These are phyloP conservation scores for Flammula alnicola DNA, from an alignment of 1,284 basidiomycete species.

Conservation along the genomic window DNA sequence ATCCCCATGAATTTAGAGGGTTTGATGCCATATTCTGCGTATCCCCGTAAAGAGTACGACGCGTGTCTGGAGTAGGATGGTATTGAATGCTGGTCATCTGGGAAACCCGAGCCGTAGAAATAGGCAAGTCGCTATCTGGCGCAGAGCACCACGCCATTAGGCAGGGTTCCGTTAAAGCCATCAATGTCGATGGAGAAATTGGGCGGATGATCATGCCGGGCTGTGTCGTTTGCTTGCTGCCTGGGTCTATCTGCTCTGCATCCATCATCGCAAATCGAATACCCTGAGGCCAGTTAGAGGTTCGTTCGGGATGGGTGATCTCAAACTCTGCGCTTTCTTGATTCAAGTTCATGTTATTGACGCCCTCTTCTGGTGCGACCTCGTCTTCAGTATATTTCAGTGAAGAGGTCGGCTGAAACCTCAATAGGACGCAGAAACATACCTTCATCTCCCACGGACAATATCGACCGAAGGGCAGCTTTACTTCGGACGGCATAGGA, in stretches of 20 bases:
- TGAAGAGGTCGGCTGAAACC: too few relatives aligned
- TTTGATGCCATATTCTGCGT: too few relatives aligned
- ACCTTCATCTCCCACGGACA: slow-evolving; percentile 20
- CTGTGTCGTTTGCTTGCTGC: not conserved
- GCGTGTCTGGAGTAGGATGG: not conserved
- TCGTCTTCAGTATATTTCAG: not conserved
- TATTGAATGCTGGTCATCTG: too few relatives aligned
- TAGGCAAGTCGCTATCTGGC: not conserved
- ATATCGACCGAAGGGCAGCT: slow-evolving; percentile 31
- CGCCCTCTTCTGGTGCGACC: not conserved
- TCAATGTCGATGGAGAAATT: slow-evolving; percentile 41
- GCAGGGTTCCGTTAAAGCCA: slow-evolving; percentile 45
- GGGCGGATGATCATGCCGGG: slow-evolving; percentile 29
- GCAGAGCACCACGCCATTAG: slow-evolving; percentile 32
- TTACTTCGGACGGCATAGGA: slow-evolving; percentile 26
- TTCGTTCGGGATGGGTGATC: too few relatives aligned
- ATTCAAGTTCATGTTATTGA: not conserved
- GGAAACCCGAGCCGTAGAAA: too few relatives aligned
- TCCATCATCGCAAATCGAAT: not conserved
- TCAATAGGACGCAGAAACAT: not conserved
- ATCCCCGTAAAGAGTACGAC: too few relatives aligned
- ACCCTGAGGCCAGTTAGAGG: too few relatives aligned
- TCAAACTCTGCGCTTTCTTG: too few relatives aligned
- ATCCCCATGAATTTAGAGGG: slow-evolving; percentile 3
- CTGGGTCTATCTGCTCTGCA: not conserved